These are phyloP conservation scores for Botrytis byssoidea DNA, from an alignment of 2,329 filamentous ascomycete genomes.

Conservation along the genomic window DNA sequence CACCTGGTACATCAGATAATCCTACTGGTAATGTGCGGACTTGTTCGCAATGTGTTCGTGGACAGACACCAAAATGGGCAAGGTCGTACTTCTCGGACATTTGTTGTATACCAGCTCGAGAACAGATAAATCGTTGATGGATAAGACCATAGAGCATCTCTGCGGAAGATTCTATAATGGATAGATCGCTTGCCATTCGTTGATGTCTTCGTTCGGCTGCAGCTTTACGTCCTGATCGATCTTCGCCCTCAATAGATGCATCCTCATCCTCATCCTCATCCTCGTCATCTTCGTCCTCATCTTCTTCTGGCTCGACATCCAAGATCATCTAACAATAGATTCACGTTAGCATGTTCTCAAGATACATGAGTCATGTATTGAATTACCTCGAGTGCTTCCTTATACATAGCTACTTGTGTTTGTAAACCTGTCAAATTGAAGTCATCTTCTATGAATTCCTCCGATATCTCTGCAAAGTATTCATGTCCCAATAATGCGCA, in stretches of 20 bases:
- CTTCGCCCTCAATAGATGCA: conserved; percentile 64
- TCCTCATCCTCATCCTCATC: conserved; percentile 67
- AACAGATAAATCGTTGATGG: conserved; percentile 98
- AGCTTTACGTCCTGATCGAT: conserved; percentile 46
- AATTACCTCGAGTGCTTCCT: conserved; percentile 83
- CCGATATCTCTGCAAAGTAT: conserved; percentile 97
- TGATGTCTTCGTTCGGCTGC: conserved; percentile 70
- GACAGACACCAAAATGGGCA: conserved; percentile 92
- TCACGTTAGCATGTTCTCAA: conserved; percentile 22
- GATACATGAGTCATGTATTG: background rate
- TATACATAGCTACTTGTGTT: conserved; percentile 96
- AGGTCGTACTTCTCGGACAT: conserved; percentile 99
- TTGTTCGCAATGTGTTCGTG: conserved; percentile 88
- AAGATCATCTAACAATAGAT: conserved; percentile 74
- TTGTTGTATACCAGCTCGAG: conserved; percentile 91
- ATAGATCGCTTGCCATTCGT: conserved; percentile 87
- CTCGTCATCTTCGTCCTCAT: conserved; percentile 76
- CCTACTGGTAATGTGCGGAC: conserved; percentile 91
- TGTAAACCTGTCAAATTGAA: conserved; percentile 97
- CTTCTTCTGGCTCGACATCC: conserved; percentile 94
- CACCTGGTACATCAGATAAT: conserved; percentile 88
- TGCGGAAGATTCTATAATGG: conserved; percentile 94
- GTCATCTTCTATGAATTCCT: conserved; percentile 99
- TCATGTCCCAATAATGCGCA: conserved; percentile 94
- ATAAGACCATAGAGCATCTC: conserved; percentile 98